A percentile compares a stretch with the other conserved stretches of the same genome.
phyloP scores from a whole-genome alignment of 306 rosid genomes.

The Arachis stenosperma region DNA sequence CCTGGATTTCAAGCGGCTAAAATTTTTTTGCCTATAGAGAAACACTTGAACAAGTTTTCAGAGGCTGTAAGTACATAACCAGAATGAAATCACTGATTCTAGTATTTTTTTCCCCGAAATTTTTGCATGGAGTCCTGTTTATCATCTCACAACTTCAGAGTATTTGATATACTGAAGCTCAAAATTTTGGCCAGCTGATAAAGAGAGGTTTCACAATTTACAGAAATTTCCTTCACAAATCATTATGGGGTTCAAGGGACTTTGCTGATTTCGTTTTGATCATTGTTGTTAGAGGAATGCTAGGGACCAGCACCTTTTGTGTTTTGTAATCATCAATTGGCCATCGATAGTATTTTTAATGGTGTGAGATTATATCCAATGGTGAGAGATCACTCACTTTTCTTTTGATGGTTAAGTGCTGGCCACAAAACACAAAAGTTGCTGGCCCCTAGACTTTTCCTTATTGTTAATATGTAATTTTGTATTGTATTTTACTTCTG shows the following conservation, averaged over 20 bases:
- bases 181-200: conserved; percentile 56
- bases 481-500: conserved; percentile 7
- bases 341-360: too few relatives aligned
- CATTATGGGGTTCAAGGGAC: conserved; percentile 35
- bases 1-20: conserved; percentile 33
- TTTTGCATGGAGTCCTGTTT: conserved; percentile 47
- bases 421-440: too few relatives aligned
- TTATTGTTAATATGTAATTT: conserved; percentile 41
- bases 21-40: conserved; percentile 55
- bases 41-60: conserved; percentile 49
- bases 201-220: conserved; percentile 39
- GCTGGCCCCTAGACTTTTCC: too few relatives aligned
- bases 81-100: conserved; percentile 42
- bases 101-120: conserved; percentile 25
- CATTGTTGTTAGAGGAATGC: too few relatives aligned
- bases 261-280: not conserved
- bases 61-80: conserved; percentile 43
- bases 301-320: too few relatives aligned
- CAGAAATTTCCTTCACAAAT: conserved; percentile 39
- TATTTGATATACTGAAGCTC: conserved; percentile 47
- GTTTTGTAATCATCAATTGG: too few relatives aligned
- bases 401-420: too few relatives aligned
- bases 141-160: conserved; percentile 37
- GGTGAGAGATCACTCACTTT: too few relatives aligned
- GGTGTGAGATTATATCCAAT: too few relatives aligned